phyloP scores from a whole-genome alignment of 495 filamentous ascomycete species.

The Aspergillus diversus region DNA sequence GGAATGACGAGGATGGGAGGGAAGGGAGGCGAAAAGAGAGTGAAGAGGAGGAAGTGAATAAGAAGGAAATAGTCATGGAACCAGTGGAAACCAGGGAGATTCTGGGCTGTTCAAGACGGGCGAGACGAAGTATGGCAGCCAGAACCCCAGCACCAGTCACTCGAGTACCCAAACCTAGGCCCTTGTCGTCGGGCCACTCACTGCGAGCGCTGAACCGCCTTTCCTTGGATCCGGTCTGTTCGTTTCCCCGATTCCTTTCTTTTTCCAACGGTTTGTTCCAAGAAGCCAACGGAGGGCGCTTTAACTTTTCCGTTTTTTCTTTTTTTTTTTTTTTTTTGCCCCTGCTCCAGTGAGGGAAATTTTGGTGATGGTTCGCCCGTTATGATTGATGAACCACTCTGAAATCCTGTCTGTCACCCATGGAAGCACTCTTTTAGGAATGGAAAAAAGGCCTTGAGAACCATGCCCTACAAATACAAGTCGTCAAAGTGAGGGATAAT shows the following conservation, averaged over 20 bases:
- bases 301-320: too few relatives aligned
- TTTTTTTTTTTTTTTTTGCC: background rate
- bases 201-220: slow-evolving; percentile 8
- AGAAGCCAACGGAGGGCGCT: background rate
- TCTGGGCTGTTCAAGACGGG: slow-evolving; percentile 1
- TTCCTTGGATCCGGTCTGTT: slow-evolving; percentile 10
- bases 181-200: slow-evolving; percentile 2
- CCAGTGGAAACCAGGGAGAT: slow-evolving; percentile 4
- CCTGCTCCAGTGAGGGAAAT: background rate
- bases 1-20: slow-evolving; percentile 33
- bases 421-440: background rate
- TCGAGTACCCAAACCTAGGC: slow-evolving; percentile 5
- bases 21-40: slow-evolving; percentile 27
- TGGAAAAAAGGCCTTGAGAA: background rate
- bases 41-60: slow-evolving; percentile 17
- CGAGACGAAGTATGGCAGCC: background rate
- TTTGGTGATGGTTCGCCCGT: background rate
- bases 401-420: background rate
- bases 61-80: slow-evolving; percentile 7
- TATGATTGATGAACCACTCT: background rate
- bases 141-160: background rate
- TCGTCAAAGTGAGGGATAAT: background rate
- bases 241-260: slow-evolving; percentile 1
- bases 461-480: too few relatives aligned
- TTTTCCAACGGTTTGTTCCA: slow-evolving; percentile 5